Evolutionary conservation across 495 filamentous ascomycete species (phyloP).

Genomic region (Penicillium simplicissimum): DNA sequence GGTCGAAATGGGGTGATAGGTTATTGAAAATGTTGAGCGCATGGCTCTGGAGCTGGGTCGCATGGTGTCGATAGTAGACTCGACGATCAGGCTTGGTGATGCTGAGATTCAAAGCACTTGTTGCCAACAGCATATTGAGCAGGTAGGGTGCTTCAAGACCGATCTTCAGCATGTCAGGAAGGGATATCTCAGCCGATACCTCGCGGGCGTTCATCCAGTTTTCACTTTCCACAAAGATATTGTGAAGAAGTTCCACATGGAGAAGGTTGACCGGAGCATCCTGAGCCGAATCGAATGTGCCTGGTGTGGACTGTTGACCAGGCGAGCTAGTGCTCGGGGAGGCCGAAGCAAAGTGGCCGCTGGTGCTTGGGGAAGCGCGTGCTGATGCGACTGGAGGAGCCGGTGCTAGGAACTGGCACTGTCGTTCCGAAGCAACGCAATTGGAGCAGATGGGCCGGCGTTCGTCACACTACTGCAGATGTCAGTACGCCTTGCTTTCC

Average conservation of each 20-base stretch:
- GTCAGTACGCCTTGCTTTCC: conserved; percentile 1
- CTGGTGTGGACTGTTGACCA: neutral
- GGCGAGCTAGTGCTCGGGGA: conserved; percentile 14
- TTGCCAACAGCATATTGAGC: conserved; percentile 19
- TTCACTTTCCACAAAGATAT: conserved; percentile 21
- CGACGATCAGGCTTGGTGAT: conserved; percentile 7
- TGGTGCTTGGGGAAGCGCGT: neutral
- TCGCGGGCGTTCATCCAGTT: conserved; percentile 2
- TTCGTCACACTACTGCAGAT: conserved; percentile 37
- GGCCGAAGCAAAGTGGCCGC: conserved; percentile 2
- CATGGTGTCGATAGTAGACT: conserved; percentile 11
- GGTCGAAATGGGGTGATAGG: neutral
- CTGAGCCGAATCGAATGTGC: conserved; percentile 5
- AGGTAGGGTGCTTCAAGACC: conserved; percentile 25
- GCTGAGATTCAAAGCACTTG: conserved; percentile 20
- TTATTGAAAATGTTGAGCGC: conserved; percentile 14
- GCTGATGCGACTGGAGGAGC: neutral
- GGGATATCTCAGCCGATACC: neutral
- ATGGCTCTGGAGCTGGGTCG: conserved; percentile 17
- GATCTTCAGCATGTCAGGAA: conserved; percentile 13
- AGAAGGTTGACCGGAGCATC: conserved; percentile 33
- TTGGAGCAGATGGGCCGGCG: conserved; percentile 36
- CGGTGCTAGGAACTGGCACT: conserved; percentile 1
- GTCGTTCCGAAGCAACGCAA: conserved; percentile 33
- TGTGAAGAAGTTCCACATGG: conserved; percentile 35